These are phyloP conservation scores for Firmiana major DNA, from an alignment of 345 rosid species.

Conservation along the genomic window DNA sequence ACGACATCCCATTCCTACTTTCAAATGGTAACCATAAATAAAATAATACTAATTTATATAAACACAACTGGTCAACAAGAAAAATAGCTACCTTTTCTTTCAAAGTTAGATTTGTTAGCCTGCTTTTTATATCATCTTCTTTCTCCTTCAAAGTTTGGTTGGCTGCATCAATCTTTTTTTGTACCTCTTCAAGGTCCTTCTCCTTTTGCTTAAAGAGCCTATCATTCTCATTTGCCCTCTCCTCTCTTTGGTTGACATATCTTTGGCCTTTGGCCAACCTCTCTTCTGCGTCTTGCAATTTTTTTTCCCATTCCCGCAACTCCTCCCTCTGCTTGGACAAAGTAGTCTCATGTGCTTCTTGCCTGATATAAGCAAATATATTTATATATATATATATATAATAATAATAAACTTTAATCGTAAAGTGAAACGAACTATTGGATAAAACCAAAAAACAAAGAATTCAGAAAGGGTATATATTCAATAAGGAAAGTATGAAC, in stretches of 20 bases:
- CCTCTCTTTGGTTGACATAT: constrained; percentile 84
- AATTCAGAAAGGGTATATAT: too few relatives aligned
- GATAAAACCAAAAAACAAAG: neutral
- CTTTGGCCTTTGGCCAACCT: constrained; percentile 56
- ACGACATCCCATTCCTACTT: constrained; percentile 59
- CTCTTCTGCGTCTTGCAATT: constrained; percentile 86
- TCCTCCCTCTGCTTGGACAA: constrained; percentile 92
- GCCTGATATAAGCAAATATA: constrained; percentile 36
- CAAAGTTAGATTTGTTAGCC: constrained; percentile 51
- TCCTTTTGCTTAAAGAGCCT: constrained; percentile 67
- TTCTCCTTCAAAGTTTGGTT: constrained; percentile 49
- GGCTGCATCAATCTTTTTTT: constrained; percentile 67
- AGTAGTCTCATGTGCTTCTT: constrained; percentile 58
- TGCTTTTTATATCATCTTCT: constrained; percentile 66
- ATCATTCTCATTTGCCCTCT: constrained; percentile 79
- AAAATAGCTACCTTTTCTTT: constrained; percentile 59
- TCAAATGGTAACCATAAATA: constrained; percentile 4
- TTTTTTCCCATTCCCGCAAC: constrained; percentile 86
- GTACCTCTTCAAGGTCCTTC: constrained; percentile 72
- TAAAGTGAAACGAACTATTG: neutral
- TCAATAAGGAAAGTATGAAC: too few relatives aligned
- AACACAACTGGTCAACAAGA: neutral
- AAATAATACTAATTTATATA: constrained; percentile 10
- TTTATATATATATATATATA: too few relatives aligned
- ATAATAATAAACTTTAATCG: constrained; percentile 8